Percentiles rank a stretch among this genome's conserved stretches.
Conservation (phyloP, 345 rosid genomes). For the Populus nigra region DNA sequence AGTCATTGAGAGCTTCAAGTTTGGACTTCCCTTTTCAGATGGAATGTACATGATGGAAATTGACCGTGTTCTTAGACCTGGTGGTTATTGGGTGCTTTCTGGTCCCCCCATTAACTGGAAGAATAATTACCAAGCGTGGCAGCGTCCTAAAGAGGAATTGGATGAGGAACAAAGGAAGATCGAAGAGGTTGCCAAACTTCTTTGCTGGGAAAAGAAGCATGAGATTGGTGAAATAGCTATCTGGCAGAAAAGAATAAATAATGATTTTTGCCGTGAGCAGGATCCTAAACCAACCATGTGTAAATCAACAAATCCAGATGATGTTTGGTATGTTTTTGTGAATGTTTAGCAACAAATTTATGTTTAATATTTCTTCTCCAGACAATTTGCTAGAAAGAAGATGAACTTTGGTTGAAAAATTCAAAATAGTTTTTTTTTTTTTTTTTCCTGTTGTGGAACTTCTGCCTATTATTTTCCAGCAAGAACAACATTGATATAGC, state of each 20-base stretch:
- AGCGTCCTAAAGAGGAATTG: constrained; percentile 31
- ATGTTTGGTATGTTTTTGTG: constrained; percentile 21
- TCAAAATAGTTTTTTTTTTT: too few relatives aligned
- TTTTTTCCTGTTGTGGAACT: too few relatives aligned
- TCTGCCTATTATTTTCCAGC: background rate
- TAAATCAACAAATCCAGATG: constrained; percentile 26
- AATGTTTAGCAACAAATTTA: background rate
- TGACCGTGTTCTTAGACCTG: constrained; percentile 35
- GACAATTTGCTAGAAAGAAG: too few relatives aligned
- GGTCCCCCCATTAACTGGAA: constrained; percentile 36
- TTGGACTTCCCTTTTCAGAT: constrained; percentile 20
- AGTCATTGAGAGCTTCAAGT: background rate
- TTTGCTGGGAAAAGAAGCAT: constrained; percentile 39
- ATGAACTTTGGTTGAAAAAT: too few relatives aligned
- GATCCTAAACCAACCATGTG: constrained; percentile 21
- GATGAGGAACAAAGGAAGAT: constrained; percentile 28
- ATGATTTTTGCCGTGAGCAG: constrained; percentile 17
- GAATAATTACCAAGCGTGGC: constrained; percentile 30
- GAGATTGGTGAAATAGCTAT: constrained; percentile 34
- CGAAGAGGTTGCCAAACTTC: constrained; percentile 30
- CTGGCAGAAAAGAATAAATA: constrained; percentile 30
- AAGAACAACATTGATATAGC: background rate
- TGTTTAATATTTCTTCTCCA: too few relatives aligned
- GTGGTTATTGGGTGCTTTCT: constrained; percentile 38
- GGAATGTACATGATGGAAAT: constrained; percentile 38